Conservation (phyloP, 78 protist species). For the Speleostelium caveatum region DNA sequence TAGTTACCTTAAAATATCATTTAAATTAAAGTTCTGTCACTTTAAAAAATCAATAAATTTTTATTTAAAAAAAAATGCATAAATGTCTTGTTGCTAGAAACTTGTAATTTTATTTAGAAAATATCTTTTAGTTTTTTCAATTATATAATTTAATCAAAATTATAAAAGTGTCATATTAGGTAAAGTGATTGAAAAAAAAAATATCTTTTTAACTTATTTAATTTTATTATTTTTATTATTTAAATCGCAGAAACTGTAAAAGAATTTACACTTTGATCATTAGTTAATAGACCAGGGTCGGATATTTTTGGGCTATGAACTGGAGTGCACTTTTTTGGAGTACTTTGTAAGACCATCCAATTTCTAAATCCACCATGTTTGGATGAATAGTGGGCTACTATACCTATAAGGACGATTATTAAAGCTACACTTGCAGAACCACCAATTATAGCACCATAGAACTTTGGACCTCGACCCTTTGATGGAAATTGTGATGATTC, state of each 20-base stretch:
- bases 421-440: conserved; percentile 17
- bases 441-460: not conserved
- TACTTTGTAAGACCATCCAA: not conserved
- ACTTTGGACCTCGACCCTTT: not conserved
- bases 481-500: not conserved
- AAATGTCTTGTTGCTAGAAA: no score
- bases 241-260: not conserved
- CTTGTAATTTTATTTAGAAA: no score
- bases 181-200: not conserved
- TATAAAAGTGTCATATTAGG: no score
- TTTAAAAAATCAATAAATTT: no score
- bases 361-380: conserved; percentile 61
- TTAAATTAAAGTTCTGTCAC: no score
- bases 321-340: not conserved
- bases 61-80: no score
- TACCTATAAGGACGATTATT: conserved; percentile 20
- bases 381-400: conserved; percentile 22
- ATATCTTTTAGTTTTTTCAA: no score
- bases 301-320: not conserved
- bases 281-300: not conserved
- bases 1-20: no score
- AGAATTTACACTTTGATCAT: no score
- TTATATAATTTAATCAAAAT: no score
- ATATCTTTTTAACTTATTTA: no score
- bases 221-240: no score